Conservation (phyloP, 768 basidiomycete species). For the Russula foetens region DNA sequence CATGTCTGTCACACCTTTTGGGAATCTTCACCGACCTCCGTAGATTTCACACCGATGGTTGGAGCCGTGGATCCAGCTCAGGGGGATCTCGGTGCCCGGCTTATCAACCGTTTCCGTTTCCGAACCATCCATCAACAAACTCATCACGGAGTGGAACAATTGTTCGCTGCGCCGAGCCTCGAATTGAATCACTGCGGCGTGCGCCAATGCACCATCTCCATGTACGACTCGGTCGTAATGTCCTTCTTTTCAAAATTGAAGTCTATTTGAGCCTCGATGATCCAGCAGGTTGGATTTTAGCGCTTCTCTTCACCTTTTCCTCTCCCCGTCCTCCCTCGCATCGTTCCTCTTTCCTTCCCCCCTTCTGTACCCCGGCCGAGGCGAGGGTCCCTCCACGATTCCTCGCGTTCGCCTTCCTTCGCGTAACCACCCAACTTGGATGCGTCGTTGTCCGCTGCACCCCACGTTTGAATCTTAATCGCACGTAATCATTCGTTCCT, state of each 20-base stretch:
- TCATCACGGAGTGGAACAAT: slow-evolving; percentile 2
- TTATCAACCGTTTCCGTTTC: not conserved
- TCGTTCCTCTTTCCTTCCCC: not conserved
- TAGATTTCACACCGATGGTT: not conserved
- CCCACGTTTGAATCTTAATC: slow-evolving; percentile 13
- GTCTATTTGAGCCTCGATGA: slow-evolving; percentile 13
- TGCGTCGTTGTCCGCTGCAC: slow-evolving; percentile 7
- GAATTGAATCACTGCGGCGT: not conserved
- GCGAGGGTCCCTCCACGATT: slow-evolving; percentile 11
- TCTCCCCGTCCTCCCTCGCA: not conserved
- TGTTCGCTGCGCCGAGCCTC: not conserved
- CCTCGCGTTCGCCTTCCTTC: not conserved
- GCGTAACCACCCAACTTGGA: slow-evolving; percentile 10
- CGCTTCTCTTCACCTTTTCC: slow-evolving; percentile 2
- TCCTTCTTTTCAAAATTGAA: slow-evolving; percentile 9
- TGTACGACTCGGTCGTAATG: slow-evolving; percentile 8
- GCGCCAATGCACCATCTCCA: not conserved
- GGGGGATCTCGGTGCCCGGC: slow-evolving; percentile 3
- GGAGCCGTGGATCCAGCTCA: not conserved
- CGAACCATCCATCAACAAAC: slow-evolving; percentile 2
- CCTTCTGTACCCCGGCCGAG: not conserved
- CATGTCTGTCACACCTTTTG: not conserved
- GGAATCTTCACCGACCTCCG: not conserved
- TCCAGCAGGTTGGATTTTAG: slow-evolving; percentile 6
- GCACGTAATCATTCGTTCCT: slow-evolving; percentile 17